These are phyloP conservation scores for Piloderma croceum DNA, from an alignment of 768 basidiomycete species.

Conservation along the genomic window DNA sequence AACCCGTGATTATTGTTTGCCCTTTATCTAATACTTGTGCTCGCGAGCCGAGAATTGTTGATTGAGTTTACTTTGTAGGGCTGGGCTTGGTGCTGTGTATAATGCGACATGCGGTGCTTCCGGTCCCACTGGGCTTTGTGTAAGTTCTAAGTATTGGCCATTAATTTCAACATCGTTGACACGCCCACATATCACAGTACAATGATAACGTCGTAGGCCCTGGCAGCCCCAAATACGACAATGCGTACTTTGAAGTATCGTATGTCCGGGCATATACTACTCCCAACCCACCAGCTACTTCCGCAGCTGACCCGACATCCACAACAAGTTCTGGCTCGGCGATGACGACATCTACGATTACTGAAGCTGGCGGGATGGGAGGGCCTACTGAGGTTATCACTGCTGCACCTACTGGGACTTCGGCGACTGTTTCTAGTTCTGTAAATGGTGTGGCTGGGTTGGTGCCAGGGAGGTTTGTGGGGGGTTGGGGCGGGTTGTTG, in stretches of 20 bases:
- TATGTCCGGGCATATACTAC: conserved; percentile 58
- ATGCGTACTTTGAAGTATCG: conserved; percentile 63
- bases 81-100: conserved; percentile 42
- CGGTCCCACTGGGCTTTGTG: conserved; percentile 38
- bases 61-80: conserved; percentile 31
- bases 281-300: conserved; percentile 8
- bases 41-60: no score
- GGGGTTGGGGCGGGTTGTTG: no score
- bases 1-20: no score
- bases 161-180: background rate
- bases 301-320: conserved; percentile 1
- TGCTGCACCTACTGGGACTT: no score
- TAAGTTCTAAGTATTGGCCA: conserved; percentile 19
- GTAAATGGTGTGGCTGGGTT: no score
- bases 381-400: no score
- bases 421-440: no score
- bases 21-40: no score
- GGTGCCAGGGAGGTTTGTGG: no score
- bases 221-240: conserved; percentile 49
- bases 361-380: no score
- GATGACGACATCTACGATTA: no score
- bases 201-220: conserved; percentile 50
- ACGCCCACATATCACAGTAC: conserved; percentile 28
- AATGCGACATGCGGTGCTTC: conserved; percentile 33
- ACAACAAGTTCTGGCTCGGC: no score